Base-by-base conservation (phyloP, 2,329 filamentous ascomycete genomes). In the Diaporthe batatas region DNA sequence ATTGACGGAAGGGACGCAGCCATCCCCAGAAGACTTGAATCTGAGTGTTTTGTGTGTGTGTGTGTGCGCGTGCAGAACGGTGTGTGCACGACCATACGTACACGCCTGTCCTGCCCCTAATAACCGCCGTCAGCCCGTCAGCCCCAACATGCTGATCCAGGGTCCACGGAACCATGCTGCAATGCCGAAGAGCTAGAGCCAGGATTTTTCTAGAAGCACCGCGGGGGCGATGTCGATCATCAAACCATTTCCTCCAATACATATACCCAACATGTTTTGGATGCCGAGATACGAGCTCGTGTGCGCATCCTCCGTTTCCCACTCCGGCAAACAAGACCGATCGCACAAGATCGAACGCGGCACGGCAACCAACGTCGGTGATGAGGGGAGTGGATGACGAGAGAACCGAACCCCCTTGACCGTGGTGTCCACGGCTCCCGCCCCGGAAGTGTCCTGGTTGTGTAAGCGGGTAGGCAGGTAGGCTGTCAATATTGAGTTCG, bases 261-360 rank as follows among this genome's bases (percentile, higher is more conserved):
- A 67, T 39, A 53, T 67, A 67, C 32, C 62, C 62, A 53, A 36
- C n/a, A 12, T 53, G 62, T 53, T 53, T 11, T 67, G 62, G 47
- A 16, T 65, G 44, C 62, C 62, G 62, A 65, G 62, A 67, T 67
- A 67, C 62, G 62, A 67, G 62, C 62, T 67, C 62, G 62, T 67
- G 62, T 67, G 62, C 44, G 14, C n/a, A 32, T 39, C 62, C 44
- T 67, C 62, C 44, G 32, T 47, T 39, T 51, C 47, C 62, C 62
- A 67, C 62, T 53, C 47, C 32, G 62, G 62, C 32, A 67, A 51
- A 32, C 29, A 53, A 39, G 32, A 39, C 47, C 62, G 44, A 39
- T 25, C 21, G 44, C 29, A 53, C 21, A 53, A 18, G n/a, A 67
- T 29, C 12, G 47, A 32, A 47, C 18, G 53, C 62, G 47, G n/a